phyloP scores from a whole-genome alignment of 805 yeast species.

The Candida vartiovaarae region DNA sequence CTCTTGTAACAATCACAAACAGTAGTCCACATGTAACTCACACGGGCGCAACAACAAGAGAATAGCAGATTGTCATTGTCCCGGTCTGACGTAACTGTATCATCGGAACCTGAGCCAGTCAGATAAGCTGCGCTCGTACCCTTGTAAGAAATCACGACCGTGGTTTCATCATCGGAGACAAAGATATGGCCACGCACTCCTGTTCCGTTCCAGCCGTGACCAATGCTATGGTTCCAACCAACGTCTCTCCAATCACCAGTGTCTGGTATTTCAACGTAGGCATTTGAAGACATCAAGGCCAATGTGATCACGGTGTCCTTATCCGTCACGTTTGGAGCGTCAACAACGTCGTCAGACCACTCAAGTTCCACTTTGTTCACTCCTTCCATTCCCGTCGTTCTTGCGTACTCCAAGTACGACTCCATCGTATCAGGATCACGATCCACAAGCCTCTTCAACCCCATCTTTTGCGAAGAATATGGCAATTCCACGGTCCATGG shows the following conservation, averaged over 20 bases:
- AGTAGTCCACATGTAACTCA: slow-evolving; percentile 85
- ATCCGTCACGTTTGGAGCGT: slow-evolving; percentile 72
- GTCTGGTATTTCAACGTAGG: slow-evolving; percentile 73
- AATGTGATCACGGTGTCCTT: slow-evolving; percentile 63
- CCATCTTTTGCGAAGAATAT: slow-evolving; percentile 16
- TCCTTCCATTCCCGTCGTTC: slow-evolving; percentile 26
- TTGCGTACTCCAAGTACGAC: slow-evolving; percentile 53
- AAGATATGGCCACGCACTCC: slow-evolving; percentile 93
- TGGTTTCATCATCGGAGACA: slow-evolving; percentile 46
- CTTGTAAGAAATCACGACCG: slow-evolving; percentile 74
- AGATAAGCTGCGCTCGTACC: slow-evolving; percentile 86
- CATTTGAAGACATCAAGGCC: slow-evolving; percentile 85
- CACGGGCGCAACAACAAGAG: slow-evolving; percentile 94
- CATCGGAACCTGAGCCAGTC: slow-evolving; percentile 76
- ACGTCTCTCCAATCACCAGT: slow-evolving; percentile 87
- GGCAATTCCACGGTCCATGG: slow-evolving; percentile 35
- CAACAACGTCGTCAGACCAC: slow-evolving; percentile 52
- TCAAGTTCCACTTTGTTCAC: slow-evolving; percentile 41
- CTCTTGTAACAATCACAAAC: slow-evolving; percentile 90
- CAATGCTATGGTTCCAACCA: slow-evolving; percentile 47
- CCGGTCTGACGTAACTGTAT: slow-evolving; percentile 76
- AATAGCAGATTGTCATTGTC: slow-evolving; percentile 82
- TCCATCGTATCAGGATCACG: slow-evolving; percentile 59
- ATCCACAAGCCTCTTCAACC: slow-evolving; percentile 32
- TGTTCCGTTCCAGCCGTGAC: slow-evolving; percentile 80